These are phyloP conservation scores for Phlegmacium glaucopus DNA, from an alignment of 768 basidiomycete genomes.

Conservation along the genomic window DNA sequence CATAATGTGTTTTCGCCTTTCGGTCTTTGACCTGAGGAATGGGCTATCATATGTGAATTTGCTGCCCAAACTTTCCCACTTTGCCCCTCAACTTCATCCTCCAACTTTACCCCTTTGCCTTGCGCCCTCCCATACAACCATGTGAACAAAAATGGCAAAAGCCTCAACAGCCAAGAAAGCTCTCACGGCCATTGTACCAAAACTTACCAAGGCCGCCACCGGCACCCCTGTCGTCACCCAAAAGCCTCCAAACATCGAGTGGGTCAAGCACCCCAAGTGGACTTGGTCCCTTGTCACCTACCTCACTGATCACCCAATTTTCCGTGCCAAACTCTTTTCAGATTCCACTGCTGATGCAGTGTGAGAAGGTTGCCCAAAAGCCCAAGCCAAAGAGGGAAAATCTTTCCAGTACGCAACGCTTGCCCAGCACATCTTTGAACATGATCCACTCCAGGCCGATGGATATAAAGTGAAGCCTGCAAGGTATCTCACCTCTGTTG, in stretches of 20 bases:
- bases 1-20: no score
- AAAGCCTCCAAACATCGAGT: slow-evolving; percentile 9
- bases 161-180: neutral
- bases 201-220: neutral
- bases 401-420: slow-evolving; percentile 12
- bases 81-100: neutral
- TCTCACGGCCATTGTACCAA: neutral
- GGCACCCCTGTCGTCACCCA: neutral
- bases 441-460: slow-evolving; percentile 7
- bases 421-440: slow-evolving; percentile 19
- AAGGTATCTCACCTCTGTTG: slow-evolving; percentile 12
- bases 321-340: slow-evolving; percentile 21
- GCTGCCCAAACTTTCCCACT: no score
- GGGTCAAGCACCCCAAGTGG: slow-evolving; percentile 14
- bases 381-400: slow-evolving; percentile 17
- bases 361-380: slow-evolving; percentile 16
- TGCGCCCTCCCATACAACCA: neutral
- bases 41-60: no score
- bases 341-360: slow-evolving; percentile 23
- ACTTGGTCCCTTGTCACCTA: slow-evolving; percentile 13
- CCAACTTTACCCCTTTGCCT: neutral
- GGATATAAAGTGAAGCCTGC: slow-evolving; percentile 9
- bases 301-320: slow-evolving; percentile 13
- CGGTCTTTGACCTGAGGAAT: no score
- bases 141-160: neutral